Base-by-base conservation (phyloP, 169 alveolate species). In the Plasmodium reichenowi region DNA sequence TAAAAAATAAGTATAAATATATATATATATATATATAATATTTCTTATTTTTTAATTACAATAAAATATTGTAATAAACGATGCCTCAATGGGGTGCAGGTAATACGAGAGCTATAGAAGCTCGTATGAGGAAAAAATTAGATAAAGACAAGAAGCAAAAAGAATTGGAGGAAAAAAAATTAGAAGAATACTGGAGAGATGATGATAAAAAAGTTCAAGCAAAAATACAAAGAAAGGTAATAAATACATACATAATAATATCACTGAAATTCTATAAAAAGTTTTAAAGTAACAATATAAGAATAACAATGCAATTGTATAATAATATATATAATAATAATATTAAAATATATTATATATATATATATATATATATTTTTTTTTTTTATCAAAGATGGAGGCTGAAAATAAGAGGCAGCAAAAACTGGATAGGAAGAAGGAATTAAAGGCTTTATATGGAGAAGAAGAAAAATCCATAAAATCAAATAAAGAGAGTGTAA, bases 81-180 rank as follows among this genome's bases (percentile, higher is more conserved):
- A 94, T 94, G 96, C 95, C 95, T 62, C 93, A 91, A 58, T 72
- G 88, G 93, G 92, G 92, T 48, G 95, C 95, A 20, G 93, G 93
- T 63, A 94, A 94, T 86, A 64, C 95, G 71, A 94, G 93, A 88
- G 96, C 96, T 52, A 74, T 92, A 56, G 96, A 94, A 64, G 95
- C 96, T 59, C 54, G 91, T 58, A 86, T 90, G 78, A 74, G 95
- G 45, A 89, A 93, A 24, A 93, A 94, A 72, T 72, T 80, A 59
- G 96, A 93, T 72, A 92, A 89, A 32, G 86, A 72, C 62, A 91
- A 66, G 58, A 92, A 88, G 29, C 88, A 88, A 48, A 89, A 74
- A 62, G 95, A 94, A 88, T 74, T 75, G 2, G 96, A 94, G 59
- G 93, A 88, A 63, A 80, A 80, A 59, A 52, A 68, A 59, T 80